These are phyloP conservation scores for Aspergillus affinis DNA, from an alignment of 495 filamentous ascomycete species.

Conservation along the genomic window DNA sequence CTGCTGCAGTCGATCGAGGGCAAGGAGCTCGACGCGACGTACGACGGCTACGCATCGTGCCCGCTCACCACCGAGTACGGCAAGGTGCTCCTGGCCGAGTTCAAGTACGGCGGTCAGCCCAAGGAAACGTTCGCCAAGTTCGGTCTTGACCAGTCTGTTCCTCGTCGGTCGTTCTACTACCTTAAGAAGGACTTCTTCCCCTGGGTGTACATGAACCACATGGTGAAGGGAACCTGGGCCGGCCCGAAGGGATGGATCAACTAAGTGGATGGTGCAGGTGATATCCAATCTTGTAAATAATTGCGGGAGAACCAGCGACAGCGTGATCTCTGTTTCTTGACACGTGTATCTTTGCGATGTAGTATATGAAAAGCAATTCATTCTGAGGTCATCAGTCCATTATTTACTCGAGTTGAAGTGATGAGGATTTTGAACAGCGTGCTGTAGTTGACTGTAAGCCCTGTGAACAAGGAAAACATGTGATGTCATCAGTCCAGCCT, in stretches of 20 bases:
- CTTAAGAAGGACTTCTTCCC: constrained; percentile 75
- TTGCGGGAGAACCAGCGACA: not conserved
- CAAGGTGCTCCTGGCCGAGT: constrained; percentile 69
- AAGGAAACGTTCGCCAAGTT: constrained; percentile 66
- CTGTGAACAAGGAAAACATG: no score
- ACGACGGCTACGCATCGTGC: constrained; percentile 71
- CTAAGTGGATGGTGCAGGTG: not conserved
- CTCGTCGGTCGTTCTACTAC: constrained; percentile 58
- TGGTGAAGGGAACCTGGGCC: constrained; percentile 64
- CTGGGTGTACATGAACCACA: constrained; percentile 59
- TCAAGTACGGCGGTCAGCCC: constrained; percentile 69
- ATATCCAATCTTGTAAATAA: not conserved
- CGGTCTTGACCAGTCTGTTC: constrained; percentile 57
- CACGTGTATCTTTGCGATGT: not conserved
- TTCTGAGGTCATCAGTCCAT: no score
- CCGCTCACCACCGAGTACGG: constrained; percentile 64
- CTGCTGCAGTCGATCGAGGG: constrained; percentile 54
- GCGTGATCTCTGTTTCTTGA: no score
- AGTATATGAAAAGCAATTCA: not conserved
- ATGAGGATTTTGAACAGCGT: no score
- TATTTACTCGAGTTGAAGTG: no score
- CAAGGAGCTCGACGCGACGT: constrained; percentile 48
- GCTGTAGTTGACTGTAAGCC: no score
- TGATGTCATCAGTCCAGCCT: no score
- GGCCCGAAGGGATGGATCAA: constrained; percentile 56